Conservation (phyloP, 306 rosid species). For the Sphenostylis stenocarpa region DNA sequence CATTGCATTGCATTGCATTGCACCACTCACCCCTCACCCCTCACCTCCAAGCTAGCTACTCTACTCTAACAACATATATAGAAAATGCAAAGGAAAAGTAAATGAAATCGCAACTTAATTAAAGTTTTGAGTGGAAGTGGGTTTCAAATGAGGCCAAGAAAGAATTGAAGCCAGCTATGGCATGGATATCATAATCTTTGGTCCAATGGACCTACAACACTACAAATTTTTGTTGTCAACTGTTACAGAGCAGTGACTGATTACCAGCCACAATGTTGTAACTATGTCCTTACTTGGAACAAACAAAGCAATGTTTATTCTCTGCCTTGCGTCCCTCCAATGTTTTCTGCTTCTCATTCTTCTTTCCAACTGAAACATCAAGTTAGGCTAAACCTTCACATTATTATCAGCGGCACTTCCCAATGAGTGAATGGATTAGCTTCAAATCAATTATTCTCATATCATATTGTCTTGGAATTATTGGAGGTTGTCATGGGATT, state of each 20-base stretch:
- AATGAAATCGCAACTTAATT: not conserved
- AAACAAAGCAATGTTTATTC: slow-evolving; percentile 16
- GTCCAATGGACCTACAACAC: not conserved
- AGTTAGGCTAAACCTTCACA: slow-evolving; percentile 30
- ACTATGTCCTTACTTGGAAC: slow-evolving; percentile 11
- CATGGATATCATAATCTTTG: slow-evolving; percentile 25
- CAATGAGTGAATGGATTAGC: slow-evolving; percentile 37
- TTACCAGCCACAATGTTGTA: slow-evolving; percentile 28
- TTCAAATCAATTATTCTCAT: slow-evolving; percentile 31
- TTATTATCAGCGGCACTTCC: slow-evolving; percentile 8
- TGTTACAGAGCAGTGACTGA: slow-evolving; percentile 18
- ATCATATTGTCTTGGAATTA: slow-evolving; percentile 32
- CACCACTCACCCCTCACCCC: slow-evolving; percentile 23
- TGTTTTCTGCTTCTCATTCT: slow-evolving; percentile 11
- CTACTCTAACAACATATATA: not conserved
- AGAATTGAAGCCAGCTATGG: slow-evolving; percentile 35
- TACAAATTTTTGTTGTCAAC: not conserved
- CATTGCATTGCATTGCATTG: slow-evolving; percentile 21
- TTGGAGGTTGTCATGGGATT: slow-evolving; percentile 42
- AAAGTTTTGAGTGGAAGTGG: slow-evolving; percentile 26
- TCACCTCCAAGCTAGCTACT: not conserved
- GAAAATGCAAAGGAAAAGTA: not conserved
- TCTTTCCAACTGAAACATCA: slow-evolving; percentile 27
- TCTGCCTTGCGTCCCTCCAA: not conserved
- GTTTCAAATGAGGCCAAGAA: slow-evolving; percentile 8